Evolutionary conservation across 371 early-diverging fungal genomes (phyloP).

Genomic region (Mucor piriformis): DNA sequence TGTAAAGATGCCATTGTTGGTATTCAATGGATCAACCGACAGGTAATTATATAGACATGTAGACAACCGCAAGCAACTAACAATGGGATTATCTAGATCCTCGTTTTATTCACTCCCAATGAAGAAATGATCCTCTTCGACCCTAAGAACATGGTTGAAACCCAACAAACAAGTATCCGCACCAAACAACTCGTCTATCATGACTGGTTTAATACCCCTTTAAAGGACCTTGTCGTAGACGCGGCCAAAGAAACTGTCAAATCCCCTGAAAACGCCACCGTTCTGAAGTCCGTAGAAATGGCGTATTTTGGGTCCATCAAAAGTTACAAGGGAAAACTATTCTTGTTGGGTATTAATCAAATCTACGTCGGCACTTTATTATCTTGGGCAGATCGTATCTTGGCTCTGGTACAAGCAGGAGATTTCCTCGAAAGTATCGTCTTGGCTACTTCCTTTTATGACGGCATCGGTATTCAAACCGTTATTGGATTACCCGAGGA

Average conservation of each 20-base stretch:
- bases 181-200: slow-evolving; percentile 66
- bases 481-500: slow-evolving; percentile 77
- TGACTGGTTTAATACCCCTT: slow-evolving; percentile 60
- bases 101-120: slow-evolving; percentile 63
- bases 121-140: slow-evolving; percentile 77
- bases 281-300: slow-evolving; percentile 59
- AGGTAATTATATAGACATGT: too few relatives aligned
- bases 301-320: slow-evolving; percentile 72
- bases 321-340: slow-evolving; percentile 70
- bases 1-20: slow-evolving; percentile 70
- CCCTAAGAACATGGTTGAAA: slow-evolving; percentile 61
- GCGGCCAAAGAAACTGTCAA: slow-evolving; percentile 8
- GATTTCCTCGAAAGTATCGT: slow-evolving; percentile 74
- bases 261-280: slow-evolving; percentile 7
- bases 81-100: too few relatives aligned
- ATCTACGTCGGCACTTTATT: slow-evolving; percentile 69
- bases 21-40: slow-evolving; percentile 76
- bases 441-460: slow-evolving; percentile 68
- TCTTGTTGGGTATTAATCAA: slow-evolving; percentile 66
- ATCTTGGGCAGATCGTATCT: slow-evolving; percentile 78
- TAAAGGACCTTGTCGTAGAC: slow-evolving; percentile 33
- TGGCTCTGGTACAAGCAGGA: slow-evolving; percentile 71
- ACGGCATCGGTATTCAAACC: slow-evolving; percentile 61
- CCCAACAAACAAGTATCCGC: slow-evolving; percentile 63
- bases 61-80: too few relatives aligned